These are phyloP conservation scores for Pleurotus giganteus DNA, from an alignment of 768 basidiomycete species.

Conservation along the genomic window DNA sequence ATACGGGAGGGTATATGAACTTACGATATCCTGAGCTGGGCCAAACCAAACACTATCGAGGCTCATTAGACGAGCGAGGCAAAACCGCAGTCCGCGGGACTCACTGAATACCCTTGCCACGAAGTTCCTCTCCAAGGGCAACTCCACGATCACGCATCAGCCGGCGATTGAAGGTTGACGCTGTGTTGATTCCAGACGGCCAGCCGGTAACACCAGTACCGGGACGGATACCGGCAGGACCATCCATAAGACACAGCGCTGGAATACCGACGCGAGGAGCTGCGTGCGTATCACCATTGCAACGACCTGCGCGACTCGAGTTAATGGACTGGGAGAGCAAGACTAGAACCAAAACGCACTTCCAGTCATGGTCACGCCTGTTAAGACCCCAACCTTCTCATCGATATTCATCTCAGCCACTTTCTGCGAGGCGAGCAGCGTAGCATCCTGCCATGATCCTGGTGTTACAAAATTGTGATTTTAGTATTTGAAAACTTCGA, in stretches of 20 bases:
- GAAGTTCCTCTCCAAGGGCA: constrained; percentile 65
- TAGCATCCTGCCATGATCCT: constrained; percentile 6
- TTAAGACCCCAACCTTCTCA: constrained; percentile 6
- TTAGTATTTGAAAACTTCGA: not conserved
- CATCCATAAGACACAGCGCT: constrained; percentile 6
- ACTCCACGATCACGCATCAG: constrained; percentile 62
- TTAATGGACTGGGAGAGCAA: not conserved
- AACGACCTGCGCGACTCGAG: not conserved
- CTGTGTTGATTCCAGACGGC: constrained; percentile 37
- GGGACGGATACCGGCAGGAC: constrained; percentile 6
- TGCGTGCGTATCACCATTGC: constrained; percentile 3
- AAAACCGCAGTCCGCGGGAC: not conserved
- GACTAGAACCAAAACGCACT: not conserved
- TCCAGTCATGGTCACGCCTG: constrained; percentile 4
- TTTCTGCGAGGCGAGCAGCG: not conserved
- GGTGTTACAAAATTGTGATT: no score
- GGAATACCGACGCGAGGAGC: constrained; percentile 2
- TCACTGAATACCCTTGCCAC: constrained; percentile 60
- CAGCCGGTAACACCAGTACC: constrained; percentile 4
- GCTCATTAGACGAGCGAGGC: not conserved
- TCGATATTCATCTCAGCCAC: constrained; percentile 2
- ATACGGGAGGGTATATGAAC: not conserved
- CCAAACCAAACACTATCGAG: constrained; percentile 1
- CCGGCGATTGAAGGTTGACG: constrained; percentile 56
- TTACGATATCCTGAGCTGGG: constrained; percentile 3